A percentile compares a stretch with the other conserved stretches of the same genome.
These are phyloP conservation scores for Colletotrichum tabaci DNA, from an alignment of 2,329 filamentous ascomycete species.

Conservation along the genomic window DNA sequence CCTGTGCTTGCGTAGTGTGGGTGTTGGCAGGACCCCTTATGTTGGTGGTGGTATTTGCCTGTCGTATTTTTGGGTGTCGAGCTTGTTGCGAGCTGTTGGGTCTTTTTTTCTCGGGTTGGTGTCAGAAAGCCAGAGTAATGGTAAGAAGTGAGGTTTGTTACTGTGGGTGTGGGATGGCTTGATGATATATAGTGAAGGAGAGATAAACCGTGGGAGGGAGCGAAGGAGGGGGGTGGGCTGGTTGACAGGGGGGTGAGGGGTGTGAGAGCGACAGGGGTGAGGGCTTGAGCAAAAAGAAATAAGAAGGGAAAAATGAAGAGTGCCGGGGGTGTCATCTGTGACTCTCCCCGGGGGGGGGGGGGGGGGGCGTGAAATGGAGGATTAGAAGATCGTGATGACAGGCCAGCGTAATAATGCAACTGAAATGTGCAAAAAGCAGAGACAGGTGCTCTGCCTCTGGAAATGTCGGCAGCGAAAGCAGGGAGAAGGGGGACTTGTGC, in stretches of 20 bases:
- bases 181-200: conserved; percentile 37
- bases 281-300: conserved; percentile 27
- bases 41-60: background rate
- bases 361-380: background rate
- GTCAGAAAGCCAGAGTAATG: conserved; percentile 23
- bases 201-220: conserved; percentile 28
- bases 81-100: background rate
- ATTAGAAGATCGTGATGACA: conserved; percentile 22
- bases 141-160: background rate
- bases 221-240: conserved; percentile 1
- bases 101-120: background rate
- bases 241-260: background rate
- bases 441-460: conserved; percentile 10
- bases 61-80: background rate
- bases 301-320: background rate
- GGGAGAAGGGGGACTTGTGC: conserved; percentile 10
- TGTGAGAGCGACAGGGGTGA: conserved; percentile 16
- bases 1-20: background rate
- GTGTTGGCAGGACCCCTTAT: background rate
- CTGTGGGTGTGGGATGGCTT: conserved; percentile 35
- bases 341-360: background rate
- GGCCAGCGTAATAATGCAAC: conserved; percentile 19
- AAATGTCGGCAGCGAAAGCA: conserved; percentile 7
- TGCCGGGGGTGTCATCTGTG: conserved; percentile 17
- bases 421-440: conserved; percentile 23